Conservation (phyloP, 2,329 filamentous ascomycete species). For the Clarireedia monteithiana region DNA sequence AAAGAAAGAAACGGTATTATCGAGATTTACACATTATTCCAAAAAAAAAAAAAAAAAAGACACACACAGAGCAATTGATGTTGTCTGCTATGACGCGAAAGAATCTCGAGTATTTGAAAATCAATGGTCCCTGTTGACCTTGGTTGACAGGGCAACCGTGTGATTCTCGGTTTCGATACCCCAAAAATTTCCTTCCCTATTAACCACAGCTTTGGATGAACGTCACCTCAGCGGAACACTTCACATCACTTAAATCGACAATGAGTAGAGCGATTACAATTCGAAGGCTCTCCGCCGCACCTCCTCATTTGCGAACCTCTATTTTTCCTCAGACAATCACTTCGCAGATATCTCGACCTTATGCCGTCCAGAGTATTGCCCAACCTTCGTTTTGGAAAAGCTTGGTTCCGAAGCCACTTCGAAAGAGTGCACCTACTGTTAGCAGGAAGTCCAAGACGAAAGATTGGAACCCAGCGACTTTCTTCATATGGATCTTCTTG, state of each 20-base stretch:
- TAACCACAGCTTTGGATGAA: no score
- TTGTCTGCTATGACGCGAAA: slow-evolving; percentile 4
- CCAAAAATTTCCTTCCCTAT: no score
- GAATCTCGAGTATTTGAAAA: slow-evolving; percentile 5
- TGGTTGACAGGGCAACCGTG: slow-evolving; percentile 7
- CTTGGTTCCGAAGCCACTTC: slow-evolving; percentile 60
- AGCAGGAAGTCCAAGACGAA: slow-evolving; percentile 42
- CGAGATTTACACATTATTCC: slow-evolving; percentile 29
- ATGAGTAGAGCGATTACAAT: slow-evolving; percentile 21
- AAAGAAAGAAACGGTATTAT: slow-evolving; percentile 17
- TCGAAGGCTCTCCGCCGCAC: slow-evolving; percentile 19
- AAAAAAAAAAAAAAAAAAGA: no score
- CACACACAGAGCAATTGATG: slow-evolving; percentile 5
- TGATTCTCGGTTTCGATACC: neutral
- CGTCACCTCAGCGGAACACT: neutral
- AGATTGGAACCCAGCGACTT: slow-evolving; percentile 74
- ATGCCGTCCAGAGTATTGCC: slow-evolving; percentile 30
- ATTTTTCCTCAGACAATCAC: slow-evolving; percentile 13
- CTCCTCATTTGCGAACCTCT: slow-evolving; percentile 18
- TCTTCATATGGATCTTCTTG: slow-evolving; percentile 73
- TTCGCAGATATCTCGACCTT: slow-evolving; percentile 13
- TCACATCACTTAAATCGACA: neutral
- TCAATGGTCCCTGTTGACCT: slow-evolving; percentile 6
- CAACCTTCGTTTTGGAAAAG: slow-evolving; percentile 53
- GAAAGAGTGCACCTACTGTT: slow-evolving; percentile 33